Evolutionary conservation across 768 basidiomycete species (phyloP), one percentile per base, ranked within the genome.

Genomic region (Mycena filopes): DNA sequence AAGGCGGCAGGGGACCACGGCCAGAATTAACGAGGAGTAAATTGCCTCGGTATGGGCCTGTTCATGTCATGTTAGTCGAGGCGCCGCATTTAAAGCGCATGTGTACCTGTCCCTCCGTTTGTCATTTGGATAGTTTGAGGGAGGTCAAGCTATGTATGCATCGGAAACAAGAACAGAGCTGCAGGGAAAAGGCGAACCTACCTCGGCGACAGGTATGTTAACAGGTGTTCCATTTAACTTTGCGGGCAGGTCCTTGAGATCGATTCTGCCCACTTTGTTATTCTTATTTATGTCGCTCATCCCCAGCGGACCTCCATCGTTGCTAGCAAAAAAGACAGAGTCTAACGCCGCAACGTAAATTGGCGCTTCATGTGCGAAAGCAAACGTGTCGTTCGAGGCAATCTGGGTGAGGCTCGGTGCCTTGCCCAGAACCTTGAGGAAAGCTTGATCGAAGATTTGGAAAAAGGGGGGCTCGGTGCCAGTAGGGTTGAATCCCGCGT

Each of bases 361-460:
- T 0, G 91, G 90, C 3, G 90, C 93, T 76, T 95, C 93, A 72
- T 94, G 92, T 20, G 91, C 92, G 66, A 92, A 87, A 3, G 89
- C 89, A 73, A 88, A 89, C 4, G 82, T 85, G 4, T 83, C 82
- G 62, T 87, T 86, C 10, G 84, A 83, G 0, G 87, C 87, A 49
- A 95, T 84, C 63, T 85, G 74, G 4, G 84, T 82, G 51, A 94
- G 83, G 0, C 83, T 83, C 8, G 92, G 86, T 26, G 78, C 76
- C 5, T 75, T 66, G 1, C 91, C 92, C 1, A 92, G 82, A 59
- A 93, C 79, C 9, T 74, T 60, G 46, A 89, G 77, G 76, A 94
- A 93, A n/a, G 76, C 70, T n/a, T 57, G 50, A 64, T 84, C 76
- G 60, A 83, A 83, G 58, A 84, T 76, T 66, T 83, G 82, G 49